phyloP scores from a whole-genome alignment of 306 rosid genomes.

The Trifolium dubium region DNA sequence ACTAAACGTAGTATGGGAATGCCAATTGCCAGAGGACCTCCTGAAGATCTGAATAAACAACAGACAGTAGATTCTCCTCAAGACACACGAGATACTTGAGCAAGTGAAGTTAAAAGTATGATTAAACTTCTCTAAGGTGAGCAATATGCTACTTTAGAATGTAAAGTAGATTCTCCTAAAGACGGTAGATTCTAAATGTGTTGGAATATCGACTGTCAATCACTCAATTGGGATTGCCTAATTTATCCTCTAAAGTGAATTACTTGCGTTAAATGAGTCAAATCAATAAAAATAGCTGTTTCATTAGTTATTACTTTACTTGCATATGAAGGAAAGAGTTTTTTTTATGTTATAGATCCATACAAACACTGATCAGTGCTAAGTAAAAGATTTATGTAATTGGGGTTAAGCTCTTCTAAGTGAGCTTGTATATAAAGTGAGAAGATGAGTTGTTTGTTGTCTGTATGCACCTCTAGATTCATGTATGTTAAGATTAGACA shows the following conservation, averaged over 20 bases:
- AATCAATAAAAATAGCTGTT: neutral
- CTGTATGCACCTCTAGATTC: neutral
- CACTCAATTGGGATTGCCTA: neutral
- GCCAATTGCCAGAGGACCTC: slow-evolving; percentile 95
- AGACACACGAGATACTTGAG: slow-evolving; percentile 18
- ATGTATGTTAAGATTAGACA: neutral
- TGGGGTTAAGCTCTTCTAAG: neutral
- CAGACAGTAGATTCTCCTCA: slow-evolving; percentile 37
- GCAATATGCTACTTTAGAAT: neutral
- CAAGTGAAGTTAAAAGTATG: neutral
- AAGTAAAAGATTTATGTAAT: slow-evolving; percentile 15
- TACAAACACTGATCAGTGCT: slow-evolving; percentile 26
- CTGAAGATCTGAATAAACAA: slow-evolving; percentile 42
- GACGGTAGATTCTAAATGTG: too few species aligned
- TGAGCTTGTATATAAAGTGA: neutral
- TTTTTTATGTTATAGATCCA: slow-evolving; percentile 22
- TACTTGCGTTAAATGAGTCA: neutral
- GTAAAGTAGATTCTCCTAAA: slow-evolving; percentile 5
- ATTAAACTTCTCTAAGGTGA: neutral
- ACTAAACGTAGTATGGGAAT: slow-evolving; percentile 43
- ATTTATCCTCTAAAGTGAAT: neutral
- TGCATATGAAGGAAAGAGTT: slow-evolving; percentile 28
- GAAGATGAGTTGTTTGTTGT: neutral
- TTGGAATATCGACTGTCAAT: neutral
- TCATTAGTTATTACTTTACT: slow-evolving; percentile 27